Conservation (phyloP, 2,329 filamentous ascomycete genomes). For the Penicillium sp. region DNA sequence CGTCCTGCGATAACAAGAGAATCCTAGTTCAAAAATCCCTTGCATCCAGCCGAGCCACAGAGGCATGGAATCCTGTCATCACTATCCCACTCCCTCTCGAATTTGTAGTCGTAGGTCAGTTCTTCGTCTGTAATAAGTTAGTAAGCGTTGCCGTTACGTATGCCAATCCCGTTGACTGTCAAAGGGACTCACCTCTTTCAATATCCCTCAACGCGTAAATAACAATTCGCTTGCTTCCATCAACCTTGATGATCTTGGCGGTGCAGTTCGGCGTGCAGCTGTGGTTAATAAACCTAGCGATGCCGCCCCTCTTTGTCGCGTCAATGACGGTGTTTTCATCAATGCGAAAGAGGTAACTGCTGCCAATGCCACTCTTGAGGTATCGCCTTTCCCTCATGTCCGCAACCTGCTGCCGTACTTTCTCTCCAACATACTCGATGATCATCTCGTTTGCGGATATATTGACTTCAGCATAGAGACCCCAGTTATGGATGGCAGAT, state of each 20-base stretch:
- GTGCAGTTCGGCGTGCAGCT: constrained; percentile 98
- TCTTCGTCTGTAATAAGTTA: constrained; percentile 75
- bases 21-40: constrained; percentile 93
- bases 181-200: constrained; percentile 76
- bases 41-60: constrained; percentile 93
- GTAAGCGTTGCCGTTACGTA: background rate
- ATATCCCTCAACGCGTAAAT: constrained; percentile 98
- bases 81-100: constrained; percentile 94
- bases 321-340: constrained; percentile 98
- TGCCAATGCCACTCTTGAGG: constrained; percentile 94
- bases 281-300: constrained; percentile 97
- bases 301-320: constrained; percentile 97
- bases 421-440: constrained; percentile 98
- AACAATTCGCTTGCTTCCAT: constrained; percentile 97
- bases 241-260: constrained; percentile 98
- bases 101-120: constrained; percentile 99
- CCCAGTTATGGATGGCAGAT: constrained; percentile 99
- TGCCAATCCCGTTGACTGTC: background rate
- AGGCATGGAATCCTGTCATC: constrained; percentile 96
- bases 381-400: constrained; percentile 92
- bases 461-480: constrained; percentile 95
- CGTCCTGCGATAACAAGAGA: background rate
- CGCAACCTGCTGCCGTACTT: constrained; percentile 95
- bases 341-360: constrained; percentile 96
- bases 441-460: constrained; percentile 99